Conservation (phyloP, 768 basidiomycete genomes). For the Postia placenta region DNA sequence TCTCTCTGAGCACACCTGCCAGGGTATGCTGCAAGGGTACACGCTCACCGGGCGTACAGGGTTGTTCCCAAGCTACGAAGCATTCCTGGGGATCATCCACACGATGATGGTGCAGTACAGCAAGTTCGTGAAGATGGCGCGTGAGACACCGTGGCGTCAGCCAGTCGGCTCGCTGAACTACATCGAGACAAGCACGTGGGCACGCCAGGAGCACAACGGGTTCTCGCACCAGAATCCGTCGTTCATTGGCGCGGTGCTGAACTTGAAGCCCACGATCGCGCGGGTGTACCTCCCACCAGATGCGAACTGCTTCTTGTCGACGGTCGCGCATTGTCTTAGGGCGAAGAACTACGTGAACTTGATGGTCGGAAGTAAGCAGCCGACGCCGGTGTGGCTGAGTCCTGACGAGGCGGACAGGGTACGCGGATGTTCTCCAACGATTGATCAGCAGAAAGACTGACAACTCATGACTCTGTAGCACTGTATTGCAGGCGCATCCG, state of each 20-base stretch:
- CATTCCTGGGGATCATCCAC: constrained; percentile 84
- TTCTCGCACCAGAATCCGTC: constrained; percentile 86
- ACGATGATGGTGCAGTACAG: constrained; percentile 89
- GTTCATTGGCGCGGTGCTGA: constrained; percentile 83
- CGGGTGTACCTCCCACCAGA: constrained; percentile 89
- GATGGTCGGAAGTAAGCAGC: constrained; percentile 87
- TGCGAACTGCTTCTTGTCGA: constrained; percentile 80
- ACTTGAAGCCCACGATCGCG: constrained; percentile 62
- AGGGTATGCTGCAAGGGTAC: constrained; percentile 90
- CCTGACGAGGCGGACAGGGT: constrained; percentile 71
- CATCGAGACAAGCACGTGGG: constrained; percentile 83
- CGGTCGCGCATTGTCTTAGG: constrained; percentile 76
- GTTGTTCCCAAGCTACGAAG: constrained; percentile 87
- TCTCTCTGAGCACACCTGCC: constrained; percentile 82
- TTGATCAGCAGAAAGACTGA: neutral
- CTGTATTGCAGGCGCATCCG: constrained; percentile 80
- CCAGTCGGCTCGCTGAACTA: constrained; percentile 74
- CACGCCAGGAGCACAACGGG: constrained; percentile 84
- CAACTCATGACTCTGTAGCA: constrained; percentile 36
- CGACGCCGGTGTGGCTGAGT: constrained; percentile 71
- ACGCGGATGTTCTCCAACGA: constrained; percentile 14
- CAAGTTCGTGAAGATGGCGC: constrained; percentile 80
- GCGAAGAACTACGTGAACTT: constrained; percentile 84
- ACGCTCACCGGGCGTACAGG: constrained; percentile 83
- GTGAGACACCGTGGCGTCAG: constrained; percentile 68